A percentile compares a stretch with the other conserved stretches of the same genome.
These are phyloP conservation scores for Coriaria nepalensis DNA, from an alignment of 306 rosid species.

Conservation along the genomic window DNA sequence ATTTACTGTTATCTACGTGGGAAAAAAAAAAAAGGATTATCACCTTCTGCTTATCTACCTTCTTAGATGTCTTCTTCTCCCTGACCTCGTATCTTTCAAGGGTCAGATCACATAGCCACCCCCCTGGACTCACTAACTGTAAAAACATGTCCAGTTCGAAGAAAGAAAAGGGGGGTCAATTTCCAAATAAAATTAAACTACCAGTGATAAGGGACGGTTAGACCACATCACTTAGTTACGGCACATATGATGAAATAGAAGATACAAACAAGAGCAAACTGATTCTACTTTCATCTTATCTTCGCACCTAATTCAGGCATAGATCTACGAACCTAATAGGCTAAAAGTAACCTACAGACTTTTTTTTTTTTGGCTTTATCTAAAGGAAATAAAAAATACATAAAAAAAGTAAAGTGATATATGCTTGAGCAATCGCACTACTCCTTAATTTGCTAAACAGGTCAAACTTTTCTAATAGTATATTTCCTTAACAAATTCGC, in stretches of 20 bases:
- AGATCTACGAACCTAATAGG: no score
- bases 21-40: no score
- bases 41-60: slow-evolving; percentile 22
- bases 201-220: background rate
- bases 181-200: background rate
- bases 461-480: no score
- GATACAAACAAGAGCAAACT: background rate
- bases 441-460: no score
- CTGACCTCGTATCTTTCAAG: slow-evolving; percentile 83
- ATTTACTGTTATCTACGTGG: background rate
- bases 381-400: no score
- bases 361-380: no score
- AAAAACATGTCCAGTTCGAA: slow-evolving; percentile 5
- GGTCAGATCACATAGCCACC: slow-evolving; percentile 75
- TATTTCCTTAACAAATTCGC: no score
- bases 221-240: slow-evolving; percentile 1
- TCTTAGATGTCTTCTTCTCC: slow-evolving; percentile 82
- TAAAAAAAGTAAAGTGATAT: no score
- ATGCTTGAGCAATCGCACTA: no score
- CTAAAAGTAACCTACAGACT: no score
- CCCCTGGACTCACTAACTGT: slow-evolving; percentile 74
- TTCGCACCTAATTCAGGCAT: no score
- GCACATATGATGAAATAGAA: background rate
- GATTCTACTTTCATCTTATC: background rate
- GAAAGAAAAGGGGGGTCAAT: background rate